Evolutionary conservation across 1,284 basidiomycete genomes (phyloP).

Genomic region (Cryptococcus sp.): DNA sequence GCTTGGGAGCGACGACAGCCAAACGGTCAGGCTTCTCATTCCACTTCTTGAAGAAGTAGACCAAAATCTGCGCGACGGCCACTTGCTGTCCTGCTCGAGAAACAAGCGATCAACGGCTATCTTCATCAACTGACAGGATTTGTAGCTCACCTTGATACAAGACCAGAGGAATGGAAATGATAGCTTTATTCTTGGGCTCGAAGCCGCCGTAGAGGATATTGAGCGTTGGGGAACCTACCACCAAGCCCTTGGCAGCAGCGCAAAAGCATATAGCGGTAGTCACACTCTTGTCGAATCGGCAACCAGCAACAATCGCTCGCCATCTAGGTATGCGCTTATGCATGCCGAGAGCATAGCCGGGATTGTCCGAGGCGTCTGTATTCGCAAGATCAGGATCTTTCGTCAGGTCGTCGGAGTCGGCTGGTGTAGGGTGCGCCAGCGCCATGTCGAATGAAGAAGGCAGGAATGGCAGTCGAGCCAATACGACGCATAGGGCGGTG

Average conservation of each 20-base stretch:
- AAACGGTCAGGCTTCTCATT: slow-evolving; percentile 22
- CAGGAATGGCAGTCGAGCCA: slow-evolving; percentile 24
- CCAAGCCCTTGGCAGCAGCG: slow-evolving; percentile 32
- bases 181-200: slow-evolving; percentile 20
- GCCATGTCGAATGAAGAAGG: slow-evolving; percentile 4
- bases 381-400: slow-evolving; percentile 3
- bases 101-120: slow-evolving; percentile 1
- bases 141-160: slow-evolving; percentile 27
- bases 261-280: slow-evolving; percentile 36
- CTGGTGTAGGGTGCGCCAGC: neutral
- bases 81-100: slow-evolving; percentile 21
- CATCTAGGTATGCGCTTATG: slow-evolving; percentile 2
- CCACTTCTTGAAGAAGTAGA: slow-evolving; percentile 24
- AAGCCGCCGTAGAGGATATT: slow-evolving; percentile 31
- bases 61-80: slow-evolving; percentile 21
- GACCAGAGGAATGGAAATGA: slow-evolving; percentile 27
- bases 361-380: neutral
- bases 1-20: neutral
- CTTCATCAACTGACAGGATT: neutral
- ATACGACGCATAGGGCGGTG: slow-evolving; percentile 22
- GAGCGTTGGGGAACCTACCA: slow-evolving; percentile 30
- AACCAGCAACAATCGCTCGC: slow-evolving; percentile 5
- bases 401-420: neutral
- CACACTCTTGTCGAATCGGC: slow-evolving; percentile 24
- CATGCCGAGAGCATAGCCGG: neutral